Conservation (phyloP, 2,329 filamentous ascomycete species). For the Chaetomium sp. region DNA sequence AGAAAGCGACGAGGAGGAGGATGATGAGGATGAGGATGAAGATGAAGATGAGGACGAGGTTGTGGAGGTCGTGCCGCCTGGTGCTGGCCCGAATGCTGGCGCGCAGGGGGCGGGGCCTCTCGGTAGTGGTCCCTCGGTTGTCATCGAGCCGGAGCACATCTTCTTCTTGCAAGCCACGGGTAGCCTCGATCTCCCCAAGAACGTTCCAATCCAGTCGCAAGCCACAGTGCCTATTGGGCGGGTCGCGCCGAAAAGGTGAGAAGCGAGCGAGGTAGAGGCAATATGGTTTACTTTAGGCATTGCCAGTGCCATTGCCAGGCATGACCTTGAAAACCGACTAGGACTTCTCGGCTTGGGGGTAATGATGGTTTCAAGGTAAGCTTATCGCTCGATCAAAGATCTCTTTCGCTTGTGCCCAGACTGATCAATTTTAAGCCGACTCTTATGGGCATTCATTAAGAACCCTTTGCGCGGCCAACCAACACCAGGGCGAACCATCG, state of each 20-base stretch:
- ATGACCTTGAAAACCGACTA: too few relatives aligned
- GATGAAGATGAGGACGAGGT: conserved; percentile 37
- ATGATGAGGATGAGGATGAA: conserved; percentile 51
- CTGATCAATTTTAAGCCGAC: too few relatives aligned
- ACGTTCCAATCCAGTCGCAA: conserved; percentile 34
- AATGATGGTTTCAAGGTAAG: too few relatives aligned
- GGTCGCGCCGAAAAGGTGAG: conserved; percentile 6
- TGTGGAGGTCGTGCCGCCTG: conserved; percentile 26
- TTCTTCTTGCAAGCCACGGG: conserved; percentile 41
- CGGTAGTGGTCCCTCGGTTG: not conserved
- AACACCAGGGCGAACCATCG: too few relatives aligned
- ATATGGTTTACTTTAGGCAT: too few relatives aligned
- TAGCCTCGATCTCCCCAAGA: conserved; percentile 39
- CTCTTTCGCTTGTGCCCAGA: too few relatives aligned
- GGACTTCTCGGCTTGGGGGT: too few relatives aligned
- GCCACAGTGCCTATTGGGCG: conserved; percentile 4
- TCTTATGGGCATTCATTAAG: too few relatives aligned
- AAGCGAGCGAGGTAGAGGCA: not conserved
- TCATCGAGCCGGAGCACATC: conserved; percentile 39
- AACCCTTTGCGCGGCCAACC: too few relatives aligned
- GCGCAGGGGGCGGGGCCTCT: not conserved
- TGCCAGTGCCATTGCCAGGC: too few relatives aligned
- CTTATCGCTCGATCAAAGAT: too few relatives aligned
- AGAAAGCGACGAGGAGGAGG: conserved; percentile 48
- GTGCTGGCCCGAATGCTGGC: not conserved